A percentile compares a stretch with the other conserved stretches of the same genome.
Evolutionary conservation across 805 yeast species (phyloP).

Genomic region (Metschnikowia cubensis): DNA sequence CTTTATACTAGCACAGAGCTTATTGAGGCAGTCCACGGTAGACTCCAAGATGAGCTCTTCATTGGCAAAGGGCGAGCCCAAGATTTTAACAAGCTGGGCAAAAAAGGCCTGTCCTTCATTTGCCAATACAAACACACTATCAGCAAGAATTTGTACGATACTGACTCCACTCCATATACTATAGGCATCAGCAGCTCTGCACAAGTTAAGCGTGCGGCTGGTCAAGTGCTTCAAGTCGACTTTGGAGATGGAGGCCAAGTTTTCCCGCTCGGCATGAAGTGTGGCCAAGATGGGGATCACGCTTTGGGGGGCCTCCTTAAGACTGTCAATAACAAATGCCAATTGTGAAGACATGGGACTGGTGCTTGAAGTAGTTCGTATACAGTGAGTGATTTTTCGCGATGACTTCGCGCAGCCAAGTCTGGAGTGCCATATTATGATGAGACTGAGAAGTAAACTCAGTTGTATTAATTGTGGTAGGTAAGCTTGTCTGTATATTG

Average conservation of each 20-base stretch:
- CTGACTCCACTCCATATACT: constrained; percentile 59
- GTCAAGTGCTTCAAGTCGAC: constrained; percentile 49
- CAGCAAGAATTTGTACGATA: constrained; percentile 42
- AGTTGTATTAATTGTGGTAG: no score
- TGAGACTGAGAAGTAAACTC: no score
- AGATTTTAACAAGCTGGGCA: constrained; percentile 37
- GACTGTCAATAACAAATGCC: constrained; percentile 23
- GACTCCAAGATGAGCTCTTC: constrained; percentile 33
- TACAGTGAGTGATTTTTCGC: background rate
- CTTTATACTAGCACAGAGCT: constrained; percentile 48
- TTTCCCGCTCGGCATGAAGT: constrained; percentile 25
- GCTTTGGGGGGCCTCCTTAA: constrained; percentile 20
- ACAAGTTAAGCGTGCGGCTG: constrained; percentile 39
- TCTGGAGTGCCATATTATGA: no score
- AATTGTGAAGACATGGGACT: constrained; percentile 21
- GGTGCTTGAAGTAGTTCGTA: background rate
- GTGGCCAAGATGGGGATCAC: constrained; percentile 32
- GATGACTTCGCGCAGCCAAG: background rate
- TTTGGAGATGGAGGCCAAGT: constrained; percentile 43
- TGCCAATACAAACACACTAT: constrained; percentile 30
- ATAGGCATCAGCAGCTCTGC: constrained; percentile 40
- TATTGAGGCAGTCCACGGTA: constrained; percentile 38
- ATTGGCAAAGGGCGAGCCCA: constrained; percentile 37
- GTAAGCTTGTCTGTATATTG: no score
- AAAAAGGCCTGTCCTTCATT: constrained; percentile 39